Evolutionary conservation across 2,329 filamentous ascomycete species (phyloP), one percentile per base, ranked within the genome.

Genomic region (Cladophialophora carrionii): DNA sequence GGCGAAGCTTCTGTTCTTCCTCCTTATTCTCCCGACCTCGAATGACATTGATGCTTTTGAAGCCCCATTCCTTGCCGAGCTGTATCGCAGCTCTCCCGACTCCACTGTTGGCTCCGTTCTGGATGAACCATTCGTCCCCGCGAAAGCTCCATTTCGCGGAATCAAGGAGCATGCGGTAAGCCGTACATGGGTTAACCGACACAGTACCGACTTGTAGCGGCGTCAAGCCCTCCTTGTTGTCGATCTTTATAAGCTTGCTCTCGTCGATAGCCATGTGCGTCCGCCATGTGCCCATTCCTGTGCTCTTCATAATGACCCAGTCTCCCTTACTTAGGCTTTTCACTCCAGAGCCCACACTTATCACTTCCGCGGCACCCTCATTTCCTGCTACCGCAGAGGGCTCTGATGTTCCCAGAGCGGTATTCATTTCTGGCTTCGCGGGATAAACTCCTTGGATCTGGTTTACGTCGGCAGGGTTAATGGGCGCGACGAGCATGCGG

Each of bases 381-480:
- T 97, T 98, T 29, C 92, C 92, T 1, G 87, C 90, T 1, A 95
- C 86, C 0, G 91, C 91, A 7, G 90, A 86, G 2, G 93, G 92
- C 26, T 87, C 82, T 0, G 87, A 71, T 0, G 93, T 97, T 63
- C 92, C 90, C 61, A 99, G 86, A 1, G 86, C 78, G 5, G 87
- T 88, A 20, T 87, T 88, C 78, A 96, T 93, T 52, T 85, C 81
- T 0, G 93, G 92, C 76, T 92, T 92, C 53, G 88, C 88, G 67
- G 94, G 94, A 80, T 99, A 99, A 3, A 94, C 92, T 70, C 95
- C 95, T 82, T 99, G 95, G 74, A 99, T 91, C 73, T 94, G 94
- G 82, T 99, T 99, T 78, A 99, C 91, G 80, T 99, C 95, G 74
- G 95, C 93, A 26, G 95, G 95, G 81, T 99, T 99, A 78, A 99